Evolutionary conservation across 2,329 filamentous ascomycete species (phyloP), one percentile per base, ranked within the genome.

Genomic region (Pestalotiopsis fici): DNA sequence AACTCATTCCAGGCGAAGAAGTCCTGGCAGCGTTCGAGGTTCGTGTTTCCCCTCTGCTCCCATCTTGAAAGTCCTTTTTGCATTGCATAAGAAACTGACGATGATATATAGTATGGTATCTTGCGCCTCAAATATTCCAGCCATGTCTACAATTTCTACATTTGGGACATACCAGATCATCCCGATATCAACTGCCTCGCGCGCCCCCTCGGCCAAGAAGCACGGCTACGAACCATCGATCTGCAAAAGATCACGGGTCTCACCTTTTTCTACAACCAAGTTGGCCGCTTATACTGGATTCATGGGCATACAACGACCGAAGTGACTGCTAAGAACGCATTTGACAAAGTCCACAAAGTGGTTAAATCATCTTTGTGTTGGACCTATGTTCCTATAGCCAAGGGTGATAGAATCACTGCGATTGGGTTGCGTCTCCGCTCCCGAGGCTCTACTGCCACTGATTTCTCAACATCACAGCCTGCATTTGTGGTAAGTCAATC

Each of bases 81-180:
- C n/a, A 3, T 47, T 37, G n/a, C 43, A 50, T 18, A 23, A n/a
- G 43, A 23, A n/a, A 9, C 9, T n/a, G n/a, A 9, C 43, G 3
- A 11, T n/a, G n/a, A 23, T 18, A n/a, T 39, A n/a, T 56, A 65
- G 64, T 65, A 60, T 21, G 28, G 39, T 50, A 37, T 60, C 35
- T 12, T 59, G 25, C 18, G 25, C 56, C 35, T 65, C 37, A n/a
- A 28, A 21, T 2, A 55, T 35, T 11, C 64, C 9, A 31, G 39
- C 3, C 6, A 31, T 7, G 37, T 65, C n/a, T 12, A 15, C 15
- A 25, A 39, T 6, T 65, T 60, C 37, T 21, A 65, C 25, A 65
- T 65, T 15, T 65, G 64, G 64, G 64, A 65, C 37, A 28, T 65
- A 37, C 37, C 55, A 6, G 43, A 60, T 25, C 64, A 55, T 60